Base-by-base conservation (phyloP, 1,284 basidiomycete species). In the Ustilago hordei region DNA sequence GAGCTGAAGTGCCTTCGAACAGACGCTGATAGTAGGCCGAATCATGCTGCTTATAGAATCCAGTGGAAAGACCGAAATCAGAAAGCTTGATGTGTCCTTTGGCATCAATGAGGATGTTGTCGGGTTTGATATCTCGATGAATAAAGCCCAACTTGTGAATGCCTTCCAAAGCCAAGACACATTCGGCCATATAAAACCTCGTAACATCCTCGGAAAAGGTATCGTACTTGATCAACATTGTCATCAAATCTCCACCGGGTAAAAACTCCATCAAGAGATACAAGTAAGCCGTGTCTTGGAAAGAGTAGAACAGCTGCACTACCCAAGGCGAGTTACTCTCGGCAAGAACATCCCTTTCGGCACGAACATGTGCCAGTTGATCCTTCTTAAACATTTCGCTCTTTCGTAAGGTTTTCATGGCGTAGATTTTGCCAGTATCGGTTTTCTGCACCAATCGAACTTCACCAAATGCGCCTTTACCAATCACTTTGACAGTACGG, bases 261-360 rank as follows among this genome's bases (percentile, higher is more conserved):
- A 99, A 89, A 88, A 98, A 99, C 87, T 98, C 96, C 96, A 99
- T 99, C 88, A 99, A 93, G 70, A 99, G 90, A 87, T 98, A 99
- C 41, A 99, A 91, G 85, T 97, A 98, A 53, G 95, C 90, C 19
- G 94, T 91, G 86, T 98, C 95, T 86, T 99, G 96, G 90, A 99
- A 99, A 28, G 96, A 98, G 87, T 98, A 99, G 89, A 94, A 99
- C 8, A 99, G 89, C 86, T 98, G 95, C 11, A 97, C 96, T 35
- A 98, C 95, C 95, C 96, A 99, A 64, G 93, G 92, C 47, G 95
- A 98, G 79, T 97, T 98, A 62, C 94, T 95, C 87, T 99, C 96
- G 12, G 96, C 97, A 55, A 99, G 90, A 47, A 99, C 94, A 84
- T 99, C 96, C 78, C 97, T 91, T 87, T 99, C 97, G n/a, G 96